Percentiles rank a stretch among this genome's conserved stretches.
These are phyloP conservation scores for Clonostachys chloroleuca DNA, from an alignment of 2,329 filamentous ascomycete genomes.

Conservation along the genomic window DNA sequence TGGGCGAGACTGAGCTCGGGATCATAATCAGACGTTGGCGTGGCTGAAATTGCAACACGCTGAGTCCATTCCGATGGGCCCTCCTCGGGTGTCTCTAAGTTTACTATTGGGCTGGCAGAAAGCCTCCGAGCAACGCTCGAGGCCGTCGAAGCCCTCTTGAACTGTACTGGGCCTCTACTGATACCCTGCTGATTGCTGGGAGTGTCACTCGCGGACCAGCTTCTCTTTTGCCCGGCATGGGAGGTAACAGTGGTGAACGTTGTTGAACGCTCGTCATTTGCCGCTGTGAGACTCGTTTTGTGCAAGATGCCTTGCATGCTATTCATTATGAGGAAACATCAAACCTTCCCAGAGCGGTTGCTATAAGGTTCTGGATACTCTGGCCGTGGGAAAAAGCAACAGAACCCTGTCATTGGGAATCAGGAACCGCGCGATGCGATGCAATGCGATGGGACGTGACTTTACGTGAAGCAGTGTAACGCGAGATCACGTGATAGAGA, in stretches of 20 bases:
- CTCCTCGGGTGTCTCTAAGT: slow-evolving; percentile 12
- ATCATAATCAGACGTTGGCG: slow-evolving; percentile 46
- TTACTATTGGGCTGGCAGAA: slow-evolving; percentile 40
- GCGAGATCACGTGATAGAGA: no score
- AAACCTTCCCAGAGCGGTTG: no score
- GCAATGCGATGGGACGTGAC: not conserved
- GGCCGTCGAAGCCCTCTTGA: slow-evolving; percentile 25
- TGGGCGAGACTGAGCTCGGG: slow-evolving; percentile 58
- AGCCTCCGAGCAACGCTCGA: slow-evolving; percentile 20
- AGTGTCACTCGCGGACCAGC: slow-evolving; percentile 14
- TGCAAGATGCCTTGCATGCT: slow-evolving; percentile 37
- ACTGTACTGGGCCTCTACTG: slow-evolving; percentile 12
- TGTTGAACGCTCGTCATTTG: slow-evolving; percentile 25
- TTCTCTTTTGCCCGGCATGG: slow-evolving; percentile 45
- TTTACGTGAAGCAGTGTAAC: not conserved
- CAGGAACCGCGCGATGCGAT: not conserved
- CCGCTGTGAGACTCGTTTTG: slow-evolving; percentile 46
- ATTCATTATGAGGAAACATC: slow-evolving; percentile 20
- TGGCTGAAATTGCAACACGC: slow-evolving; percentile 43
- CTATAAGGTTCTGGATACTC: no score
- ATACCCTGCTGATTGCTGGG: slow-evolving; percentile 4
- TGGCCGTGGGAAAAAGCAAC: no score
- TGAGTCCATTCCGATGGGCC: slow-evolving; percentile 52
- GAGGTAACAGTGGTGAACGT: slow-evolving; percentile 28
- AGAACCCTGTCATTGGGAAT: no score